A percentile compares a stretch with the other conserved stretches of the same genome.
Evolutionary conservation across 495 filamentous ascomycete species (phyloP).

Genomic region (Cercophora samala): DNA sequence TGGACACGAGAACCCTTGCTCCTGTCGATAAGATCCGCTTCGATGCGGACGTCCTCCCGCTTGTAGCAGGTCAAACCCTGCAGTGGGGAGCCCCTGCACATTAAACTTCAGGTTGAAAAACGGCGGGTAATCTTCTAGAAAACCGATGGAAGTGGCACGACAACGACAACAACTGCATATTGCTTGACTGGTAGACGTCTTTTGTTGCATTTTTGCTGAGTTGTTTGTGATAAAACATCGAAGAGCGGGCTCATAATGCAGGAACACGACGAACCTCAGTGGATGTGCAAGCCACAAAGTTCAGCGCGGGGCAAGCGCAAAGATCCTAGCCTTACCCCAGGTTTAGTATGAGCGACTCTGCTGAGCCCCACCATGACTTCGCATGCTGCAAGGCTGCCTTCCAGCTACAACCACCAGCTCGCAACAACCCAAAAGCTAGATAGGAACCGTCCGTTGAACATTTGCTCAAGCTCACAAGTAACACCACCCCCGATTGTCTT

Average conservation of each 20-base stretch:
- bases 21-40: constrained; percentile 1
- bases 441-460: neutral
- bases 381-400: constrained; percentile 18
- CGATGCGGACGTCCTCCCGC: constrained; percentile 1
- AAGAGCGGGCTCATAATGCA: constrained; percentile 3
- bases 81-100: neutral
- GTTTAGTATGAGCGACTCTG: neutral
- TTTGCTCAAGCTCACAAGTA: neutral
- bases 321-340: neutral
- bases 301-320: neutral
- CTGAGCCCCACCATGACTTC: constrained; percentile 3
- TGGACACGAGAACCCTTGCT: neutral
- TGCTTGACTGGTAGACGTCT: neutral
- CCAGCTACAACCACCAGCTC: constrained; percentile 2
- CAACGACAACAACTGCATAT: neutral
- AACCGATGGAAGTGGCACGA: neutral
- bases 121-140: neutral
- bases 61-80: neutral
- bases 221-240: neutral
- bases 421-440: neutral
- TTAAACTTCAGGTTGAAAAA: neutral
- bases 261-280: constrained; percentile 3
- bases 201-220: constrained; percentile 2
- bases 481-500: neutral
- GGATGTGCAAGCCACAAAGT: constrained; percentile 8